Percentiles rank a stretch among this genome's conserved stretches.
Conservation (phyloP, 306 rosid species). For the Cicer pinnatifidum region DNA sequence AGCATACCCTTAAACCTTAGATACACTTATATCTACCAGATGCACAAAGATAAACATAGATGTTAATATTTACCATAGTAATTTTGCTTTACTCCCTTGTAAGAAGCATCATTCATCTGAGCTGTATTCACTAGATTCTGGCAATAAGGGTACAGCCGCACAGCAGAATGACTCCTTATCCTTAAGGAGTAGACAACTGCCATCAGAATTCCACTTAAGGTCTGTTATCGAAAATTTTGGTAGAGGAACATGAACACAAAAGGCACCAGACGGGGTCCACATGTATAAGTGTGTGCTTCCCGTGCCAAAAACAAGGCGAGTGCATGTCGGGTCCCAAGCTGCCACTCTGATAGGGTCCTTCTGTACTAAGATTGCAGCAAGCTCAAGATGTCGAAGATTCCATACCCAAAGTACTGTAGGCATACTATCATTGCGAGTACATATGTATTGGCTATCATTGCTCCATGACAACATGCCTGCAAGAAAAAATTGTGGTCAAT, state of each 20-base stretch:
- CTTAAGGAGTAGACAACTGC: slow-evolving; percentile 90
- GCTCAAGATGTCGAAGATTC: slow-evolving; percentile 89
- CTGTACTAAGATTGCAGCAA: slow-evolving; percentile 82
- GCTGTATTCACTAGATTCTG: slow-evolving; percentile 84
- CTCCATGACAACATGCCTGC: slow-evolving; percentile 93
- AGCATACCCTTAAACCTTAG: slow-evolving; percentile 25
- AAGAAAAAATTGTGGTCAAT: slow-evolving; percentile 30
- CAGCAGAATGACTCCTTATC: slow-evolving; percentile 94
- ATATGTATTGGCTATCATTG: slow-evolving; percentile 87
- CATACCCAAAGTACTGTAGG: slow-evolving; percentile 91
- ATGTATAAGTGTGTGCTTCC: slow-evolving; percentile 87
- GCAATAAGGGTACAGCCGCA: slow-evolving; percentile 68
- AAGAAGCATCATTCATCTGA: slow-evolving; percentile 69
- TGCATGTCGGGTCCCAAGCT: slow-evolving; percentile 88
- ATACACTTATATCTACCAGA: slow-evolving; percentile 24
- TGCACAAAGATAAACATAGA: slow-evolving; percentile 12
- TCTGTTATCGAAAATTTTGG: slow-evolving; percentile 68
- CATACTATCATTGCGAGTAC: slow-evolving; percentile 93
- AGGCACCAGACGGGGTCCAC: slow-evolving; percentile 97
- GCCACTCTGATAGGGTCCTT: slow-evolving; percentile 85
- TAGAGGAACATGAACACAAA: slow-evolving; percentile 74
- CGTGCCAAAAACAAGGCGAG: slow-evolving; percentile 81
- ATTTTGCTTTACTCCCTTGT: slow-evolving; percentile 15
- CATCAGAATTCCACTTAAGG: slow-evolving; percentile 94
- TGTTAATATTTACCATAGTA: slow-evolving; percentile 41